Evolutionary conservation across 1,284 basidiomycete species (phyloP).

Genomic region (Waitea zeae): DNA sequence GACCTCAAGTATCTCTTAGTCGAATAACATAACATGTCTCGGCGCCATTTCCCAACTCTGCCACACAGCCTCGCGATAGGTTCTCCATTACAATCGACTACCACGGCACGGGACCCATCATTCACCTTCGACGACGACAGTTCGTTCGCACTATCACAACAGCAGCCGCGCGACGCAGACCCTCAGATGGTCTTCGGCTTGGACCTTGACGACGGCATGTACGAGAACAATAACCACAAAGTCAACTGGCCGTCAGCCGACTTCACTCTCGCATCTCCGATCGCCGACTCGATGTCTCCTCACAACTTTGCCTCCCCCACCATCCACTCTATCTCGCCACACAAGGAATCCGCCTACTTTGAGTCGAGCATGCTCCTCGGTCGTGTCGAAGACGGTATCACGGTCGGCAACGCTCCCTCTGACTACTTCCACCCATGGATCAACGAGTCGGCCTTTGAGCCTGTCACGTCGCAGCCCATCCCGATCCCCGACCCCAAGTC

Average conservation of each 20-base stretch:
- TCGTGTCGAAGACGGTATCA: not conserved
- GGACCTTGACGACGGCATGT: slow-evolving; percentile 39
- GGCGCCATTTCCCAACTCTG: too few relatives aligned
- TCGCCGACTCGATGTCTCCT: slow-evolving; percentile 5
- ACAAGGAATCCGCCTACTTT: slow-evolving; percentile 14
- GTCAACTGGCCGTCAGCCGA: slow-evolving; percentile 25
- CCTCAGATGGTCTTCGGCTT: slow-evolving; percentile 24
- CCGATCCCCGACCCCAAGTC: slow-evolving; percentile 32
- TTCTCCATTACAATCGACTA: too few relatives aligned
- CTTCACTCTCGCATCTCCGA: slow-evolving; percentile 8
- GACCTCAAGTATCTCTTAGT: too few relatives aligned
- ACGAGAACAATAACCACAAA: slow-evolving; percentile 15
- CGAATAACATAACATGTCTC: too few relatives aligned
- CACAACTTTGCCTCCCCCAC: slow-evolving; percentile 6
- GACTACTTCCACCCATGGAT: slow-evolving; percentile 36
- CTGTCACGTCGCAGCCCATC: too few relatives aligned
- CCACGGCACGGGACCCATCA: too few relatives aligned
- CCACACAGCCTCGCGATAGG: too few relatives aligned
- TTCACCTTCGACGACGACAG: too few relatives aligned
- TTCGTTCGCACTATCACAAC: slow-evolving; percentile 24
- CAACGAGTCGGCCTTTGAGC: too few relatives aligned
- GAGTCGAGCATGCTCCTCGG: slow-evolving; percentile 9
- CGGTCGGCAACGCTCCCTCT: slow-evolving; percentile 21
- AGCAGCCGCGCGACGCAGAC: slow-evolving; percentile 18
- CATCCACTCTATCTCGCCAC: slow-evolving; percentile 4